These are phyloP conservation scores for Kwoniella botswanensis DNA, from an alignment of 768 basidiomycete genomes.

Conservation along the genomic window DNA sequence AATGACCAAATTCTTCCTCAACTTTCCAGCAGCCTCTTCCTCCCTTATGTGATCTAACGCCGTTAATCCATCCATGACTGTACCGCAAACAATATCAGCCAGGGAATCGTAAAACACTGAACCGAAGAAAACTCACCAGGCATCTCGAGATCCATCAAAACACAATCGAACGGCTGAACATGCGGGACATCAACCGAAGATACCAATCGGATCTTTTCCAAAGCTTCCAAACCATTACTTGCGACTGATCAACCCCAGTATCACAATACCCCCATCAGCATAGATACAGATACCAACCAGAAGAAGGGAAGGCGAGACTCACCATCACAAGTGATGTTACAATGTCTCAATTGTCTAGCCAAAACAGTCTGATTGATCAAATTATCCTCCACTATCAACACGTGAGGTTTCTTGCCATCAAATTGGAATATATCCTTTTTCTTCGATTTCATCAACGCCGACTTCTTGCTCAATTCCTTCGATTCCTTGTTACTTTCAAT, in stretches of 20 bases:
- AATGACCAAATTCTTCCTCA: slow-evolving; percentile 44
- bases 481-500: neutral
- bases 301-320: slow-evolving; percentile 11
- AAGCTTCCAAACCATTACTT: slow-evolving; percentile 51
- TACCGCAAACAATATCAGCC: neutral
- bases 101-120: neutral
- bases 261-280: neutral
- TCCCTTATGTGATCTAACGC: slow-evolving; percentile 47
- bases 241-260: slow-evolving; percentile 27
- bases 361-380: slow-evolving; percentile 56
- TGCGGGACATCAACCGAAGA: slow-evolving; percentile 15
- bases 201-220: slow-evolving; percentile 48
- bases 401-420: slow-evolving; percentile 32
- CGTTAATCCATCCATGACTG: slow-evolving; percentile 57
- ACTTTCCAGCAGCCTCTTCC: slow-evolving; percentile 45
- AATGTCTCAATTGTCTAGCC: slow-evolving; percentile 48
- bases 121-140: slow-evolving; percentile 38
- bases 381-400: slow-evolving; percentile 54
- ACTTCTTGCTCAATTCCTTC: neutral
- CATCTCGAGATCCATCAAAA: slow-evolving; percentile 56
- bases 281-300: slow-evolving; percentile 14
- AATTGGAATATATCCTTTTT: slow-evolving; percentile 15
- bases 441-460: neutral
- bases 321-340: slow-evolving; percentile 53
- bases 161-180: slow-evolving; percentile 46